Evolutionary conservation across 371 early-diverging fungal genomes (phyloP).

Genomic region (Dinochytrium kinnereticum): DNA sequence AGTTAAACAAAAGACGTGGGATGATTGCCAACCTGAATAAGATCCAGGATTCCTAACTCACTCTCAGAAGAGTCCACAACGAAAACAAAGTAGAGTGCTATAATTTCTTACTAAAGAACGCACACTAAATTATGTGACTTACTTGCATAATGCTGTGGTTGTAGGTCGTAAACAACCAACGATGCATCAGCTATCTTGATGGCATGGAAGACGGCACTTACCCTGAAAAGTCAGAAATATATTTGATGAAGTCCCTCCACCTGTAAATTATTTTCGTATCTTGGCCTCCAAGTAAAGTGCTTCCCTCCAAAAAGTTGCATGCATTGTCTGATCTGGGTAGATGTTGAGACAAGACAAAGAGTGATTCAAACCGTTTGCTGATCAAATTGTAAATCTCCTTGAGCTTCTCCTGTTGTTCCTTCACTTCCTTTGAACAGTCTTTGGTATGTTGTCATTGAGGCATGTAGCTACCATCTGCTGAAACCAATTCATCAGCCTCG

Average conservation of each 20-base stretch:
- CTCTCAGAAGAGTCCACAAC: constrained; percentile 94
- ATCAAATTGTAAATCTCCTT: constrained; percentile 85
- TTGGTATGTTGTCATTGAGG: background rate
- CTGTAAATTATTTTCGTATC: constrained; percentile 93
- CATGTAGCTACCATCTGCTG: constrained; percentile 73
- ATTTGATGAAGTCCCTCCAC: constrained; percentile 34
- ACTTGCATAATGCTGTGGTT: constrained; percentile 56
- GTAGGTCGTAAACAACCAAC: background rate
- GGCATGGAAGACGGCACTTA: background rate
- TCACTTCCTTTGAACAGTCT: constrained; percentile 66
- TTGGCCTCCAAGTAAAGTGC: constrained; percentile 79
- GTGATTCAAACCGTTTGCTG: constrained; percentile 57
- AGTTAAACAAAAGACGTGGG: background rate
- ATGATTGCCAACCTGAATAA: constrained; percentile 72
- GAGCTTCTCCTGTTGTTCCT: constrained; percentile 79
- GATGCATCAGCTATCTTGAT: background rate
- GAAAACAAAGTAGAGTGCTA: constrained; percentile 94
- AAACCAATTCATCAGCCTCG: constrained; percentile 90
- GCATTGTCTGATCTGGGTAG: constrained; percentile 74
- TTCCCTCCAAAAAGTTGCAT: constrained; percentile 92
- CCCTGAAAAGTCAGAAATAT: no score
- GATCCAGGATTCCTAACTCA: constrained; percentile 91
- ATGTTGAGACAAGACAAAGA: background rate
- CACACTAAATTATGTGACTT: constrained; percentile 13
- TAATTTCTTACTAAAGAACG: no score